These are phyloP conservation scores for Sporothrix inflata DNA, from an alignment of 2,329 filamentous ascomycete genomes.

Conservation along the genomic window DNA sequence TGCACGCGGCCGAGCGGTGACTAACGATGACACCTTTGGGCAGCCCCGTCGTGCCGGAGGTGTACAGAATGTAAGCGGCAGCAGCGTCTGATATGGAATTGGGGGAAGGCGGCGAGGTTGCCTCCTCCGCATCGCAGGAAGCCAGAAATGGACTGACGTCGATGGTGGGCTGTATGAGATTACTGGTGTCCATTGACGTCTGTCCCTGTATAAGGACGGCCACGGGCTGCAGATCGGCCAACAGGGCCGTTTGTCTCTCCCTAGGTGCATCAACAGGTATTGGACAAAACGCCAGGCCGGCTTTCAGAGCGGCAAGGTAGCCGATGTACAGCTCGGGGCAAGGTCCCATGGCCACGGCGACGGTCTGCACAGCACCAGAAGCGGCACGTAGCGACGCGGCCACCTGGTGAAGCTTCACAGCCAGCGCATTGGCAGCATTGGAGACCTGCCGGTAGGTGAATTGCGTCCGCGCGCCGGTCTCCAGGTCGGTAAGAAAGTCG, in stretches of 20 bases:
- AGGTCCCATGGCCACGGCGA: conserved; percentile 35
- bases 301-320: conserved; percentile 44
- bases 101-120: too few species aligned
- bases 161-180: not conserved
- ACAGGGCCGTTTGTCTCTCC: conserved; percentile 38
- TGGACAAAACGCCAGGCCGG: conserved; percentile 44
- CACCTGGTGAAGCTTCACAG: not conserved
- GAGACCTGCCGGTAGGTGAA: conserved; percentile 2
- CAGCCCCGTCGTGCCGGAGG: conserved; percentile 61
- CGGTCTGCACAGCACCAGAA: conserved; percentile 10
- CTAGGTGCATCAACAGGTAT: conserved; percentile 43
- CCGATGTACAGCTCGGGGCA: conserved; percentile 44
- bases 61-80: conserved; percentile 50
- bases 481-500: conserved; percentile 1
- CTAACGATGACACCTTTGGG: conserved; percentile 63
- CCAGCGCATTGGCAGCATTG: not conserved
- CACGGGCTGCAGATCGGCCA: conserved; percentile 29
- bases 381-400: not conserved
- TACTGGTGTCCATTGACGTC: not conserved
- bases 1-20: conserved; percentile 46
- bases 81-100: not conserved
- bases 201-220: not conserved
- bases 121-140: not conserved
- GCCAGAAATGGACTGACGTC: not conserved
- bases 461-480: not conserved